These are phyloP conservation scores for Saccharomyces hybrid DNA, from an alignment of 1,139 yeast species.

Conservation along the genomic window DNA sequence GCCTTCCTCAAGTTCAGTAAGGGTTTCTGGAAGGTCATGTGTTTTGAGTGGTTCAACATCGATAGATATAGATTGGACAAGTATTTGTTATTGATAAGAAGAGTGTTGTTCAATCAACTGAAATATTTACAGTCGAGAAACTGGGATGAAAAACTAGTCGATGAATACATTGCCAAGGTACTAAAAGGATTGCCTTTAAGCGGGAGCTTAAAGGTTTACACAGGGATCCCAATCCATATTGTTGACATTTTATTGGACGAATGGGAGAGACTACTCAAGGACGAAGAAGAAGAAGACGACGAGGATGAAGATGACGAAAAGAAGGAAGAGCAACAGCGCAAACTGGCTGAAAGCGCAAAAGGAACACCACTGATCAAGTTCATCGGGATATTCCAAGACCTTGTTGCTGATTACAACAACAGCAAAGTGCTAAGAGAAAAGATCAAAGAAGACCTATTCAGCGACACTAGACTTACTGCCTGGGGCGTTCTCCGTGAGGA, in stretches of 20 bases:
- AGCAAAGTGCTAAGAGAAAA: constrained; percentile 61
- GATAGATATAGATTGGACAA: constrained; percentile 88
- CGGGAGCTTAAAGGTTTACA: constrained; percentile 54
- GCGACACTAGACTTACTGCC: constrained; percentile 51
- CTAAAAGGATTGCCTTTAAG: constrained; percentile 46
- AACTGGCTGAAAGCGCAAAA: constrained; percentile 31
- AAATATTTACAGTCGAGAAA: constrained; percentile 44
- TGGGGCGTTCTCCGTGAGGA: constrained; percentile 51
- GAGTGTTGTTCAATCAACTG: constrained; percentile 61
- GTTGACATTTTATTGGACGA: constrained; percentile 83
- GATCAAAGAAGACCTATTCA: constrained; percentile 57
- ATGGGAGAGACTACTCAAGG: constrained; percentile 57
- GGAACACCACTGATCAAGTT: constrained; percentile 49
- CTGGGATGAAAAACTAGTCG: constrained; percentile 51
- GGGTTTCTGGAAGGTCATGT: constrained; percentile 77
- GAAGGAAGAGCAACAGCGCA: constrained; percentile 26
- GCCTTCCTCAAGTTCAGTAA: constrained; percentile 44
- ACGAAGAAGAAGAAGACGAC: constrained; percentile 35
- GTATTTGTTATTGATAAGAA: constrained; percentile 70
- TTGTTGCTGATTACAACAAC: constrained; percentile 41
- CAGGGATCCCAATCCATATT: constrained; percentile 77
- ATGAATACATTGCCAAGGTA: constrained; percentile 35
- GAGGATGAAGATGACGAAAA: constrained; percentile 36
- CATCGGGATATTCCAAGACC: constrained; percentile 49
- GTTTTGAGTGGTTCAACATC: constrained; percentile 74